These are phyloP conservation scores for Vigna angularis DNA, from an alignment of 306 rosid species.

Conservation along the genomic window DNA sequence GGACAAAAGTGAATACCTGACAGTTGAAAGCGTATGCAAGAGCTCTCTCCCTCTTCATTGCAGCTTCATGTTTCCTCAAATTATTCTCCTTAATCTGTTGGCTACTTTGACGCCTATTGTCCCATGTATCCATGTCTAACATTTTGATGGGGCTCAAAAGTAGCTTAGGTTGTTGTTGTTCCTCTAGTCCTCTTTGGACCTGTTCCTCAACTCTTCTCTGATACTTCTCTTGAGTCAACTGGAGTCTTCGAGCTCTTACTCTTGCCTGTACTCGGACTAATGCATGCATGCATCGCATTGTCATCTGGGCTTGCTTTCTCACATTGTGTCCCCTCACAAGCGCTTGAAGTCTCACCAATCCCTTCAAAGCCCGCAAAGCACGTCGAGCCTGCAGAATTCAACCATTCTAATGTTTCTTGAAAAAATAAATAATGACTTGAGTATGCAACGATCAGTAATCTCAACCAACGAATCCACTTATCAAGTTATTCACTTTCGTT, in stretches of 20 bases:
- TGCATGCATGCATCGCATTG: slow-evolving; percentile 99
- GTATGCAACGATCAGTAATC: neutral
- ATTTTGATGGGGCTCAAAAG: slow-evolving; percentile 57
- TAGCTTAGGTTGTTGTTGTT: slow-evolving; percentile 44
- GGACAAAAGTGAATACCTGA: slow-evolving; percentile 56
- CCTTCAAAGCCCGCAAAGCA: slow-evolving; percentile 88
- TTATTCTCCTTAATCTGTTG: slow-evolving; percentile 56
- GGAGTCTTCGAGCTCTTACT: slow-evolving; percentile 80
- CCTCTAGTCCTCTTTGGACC: slow-evolving; percentile 33
- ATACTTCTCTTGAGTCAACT: slow-evolving; percentile 60
- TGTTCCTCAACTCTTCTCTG: slow-evolving; percentile 43
- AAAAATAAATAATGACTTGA: neutral
- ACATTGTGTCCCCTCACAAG: slow-evolving; percentile 94
- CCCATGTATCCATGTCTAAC: slow-evolving; percentile 48
- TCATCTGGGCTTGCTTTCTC: slow-evolving; percentile 92
- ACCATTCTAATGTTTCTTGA: slow-evolving; percentile 4
- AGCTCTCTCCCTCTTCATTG: slow-evolving; percentile 75
- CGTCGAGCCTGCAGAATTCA: slow-evolving; percentile 73
- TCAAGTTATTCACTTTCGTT: neutral
- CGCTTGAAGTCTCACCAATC: slow-evolving; percentile 89
- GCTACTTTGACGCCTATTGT: slow-evolving; percentile 54
- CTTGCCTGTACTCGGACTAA: slow-evolving; percentile 85
- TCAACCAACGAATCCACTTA: neutral
- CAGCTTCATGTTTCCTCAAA: slow-evolving; percentile 67
- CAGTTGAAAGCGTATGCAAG: slow-evolving; percentile 76